phyloP scores from a whole-genome alignment of 2,329 filamentous ascomycete species.

The Aureobasidium uvarum region DNA sequence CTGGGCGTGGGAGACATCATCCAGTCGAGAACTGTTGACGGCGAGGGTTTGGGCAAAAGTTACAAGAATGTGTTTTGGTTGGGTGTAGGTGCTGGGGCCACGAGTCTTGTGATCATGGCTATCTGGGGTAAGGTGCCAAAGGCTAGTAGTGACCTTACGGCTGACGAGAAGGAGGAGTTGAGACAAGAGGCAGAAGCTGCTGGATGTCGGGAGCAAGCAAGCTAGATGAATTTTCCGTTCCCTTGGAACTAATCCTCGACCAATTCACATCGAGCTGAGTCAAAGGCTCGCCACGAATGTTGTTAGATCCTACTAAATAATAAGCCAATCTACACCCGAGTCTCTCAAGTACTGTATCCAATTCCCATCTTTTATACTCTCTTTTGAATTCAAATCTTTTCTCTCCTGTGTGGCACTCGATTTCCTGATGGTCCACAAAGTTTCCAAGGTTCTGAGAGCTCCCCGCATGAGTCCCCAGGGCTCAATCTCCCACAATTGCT shows the following conservation, averaged over 20 bases:
- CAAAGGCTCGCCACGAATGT: too few relatives aligned
- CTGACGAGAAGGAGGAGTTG: conserved; percentile 51
- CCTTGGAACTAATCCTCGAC: too few relatives aligned
- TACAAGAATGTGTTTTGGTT: not conserved
- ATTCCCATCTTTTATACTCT: too few relatives aligned
- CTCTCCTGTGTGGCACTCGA: too few relatives aligned
- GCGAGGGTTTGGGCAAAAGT: not conserved
- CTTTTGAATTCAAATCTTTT: too few relatives aligned
- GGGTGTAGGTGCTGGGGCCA: not conserved
- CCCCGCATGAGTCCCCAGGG: not conserved
- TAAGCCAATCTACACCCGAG: not conserved
- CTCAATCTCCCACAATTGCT: not conserved
- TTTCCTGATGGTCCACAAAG: too few relatives aligned
- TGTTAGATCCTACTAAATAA: too few relatives aligned
- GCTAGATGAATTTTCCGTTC: too few relatives aligned
- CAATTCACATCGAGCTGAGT: too few relatives aligned
- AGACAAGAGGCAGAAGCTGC: not conserved
- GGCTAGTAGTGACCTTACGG: conserved; percentile 58
- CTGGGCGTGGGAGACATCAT: conserved; percentile 67
- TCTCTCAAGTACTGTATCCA: not conserved
- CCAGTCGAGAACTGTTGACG: conserved; percentile 47
- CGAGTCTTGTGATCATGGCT: conserved; percentile 17
- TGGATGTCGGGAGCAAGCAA: too few relatives aligned
- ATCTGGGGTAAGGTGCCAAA: conserved; percentile 38
- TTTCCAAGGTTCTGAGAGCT: not conserved